These are phyloP conservation scores for Yamadazyma diddensiae DNA, from an alignment of 1,139 yeast genomes.

Conservation along the genomic window DNA sequence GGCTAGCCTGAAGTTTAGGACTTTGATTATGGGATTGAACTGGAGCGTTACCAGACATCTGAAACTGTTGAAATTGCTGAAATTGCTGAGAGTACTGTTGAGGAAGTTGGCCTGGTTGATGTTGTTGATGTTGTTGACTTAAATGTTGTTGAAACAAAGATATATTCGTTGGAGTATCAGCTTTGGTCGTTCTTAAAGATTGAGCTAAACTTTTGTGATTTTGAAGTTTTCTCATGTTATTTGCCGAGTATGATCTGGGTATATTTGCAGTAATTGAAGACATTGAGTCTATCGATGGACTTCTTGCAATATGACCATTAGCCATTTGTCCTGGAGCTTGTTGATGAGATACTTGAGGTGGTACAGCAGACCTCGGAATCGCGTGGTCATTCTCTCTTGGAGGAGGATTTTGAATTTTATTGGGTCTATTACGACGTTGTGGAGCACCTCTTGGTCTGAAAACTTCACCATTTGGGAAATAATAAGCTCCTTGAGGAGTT, in stretches of 20 bases:
- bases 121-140: slow-evolving; percentile 16
- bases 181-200: slow-evolving; percentile 24
- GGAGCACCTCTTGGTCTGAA: slow-evolving; percentile 47
- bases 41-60: slow-evolving; percentile 4
- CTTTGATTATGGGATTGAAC: too few species aligned
- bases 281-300: slow-evolving; percentile 11
- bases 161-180: slow-evolving; percentile 34
- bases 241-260: slow-evolving; percentile 20
- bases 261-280: slow-evolving; percentile 10
- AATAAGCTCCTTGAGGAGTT: slow-evolving; percentile 33
- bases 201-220: slow-evolving; percentile 24
- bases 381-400: background rate
- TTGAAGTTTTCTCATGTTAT: slow-evolving; percentile 20
- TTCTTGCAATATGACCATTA: slow-evolving; percentile 9
- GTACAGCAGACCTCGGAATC: slow-evolving; percentile 1
- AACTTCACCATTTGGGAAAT: slow-evolving; percentile 56
- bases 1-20: too few species aligned
- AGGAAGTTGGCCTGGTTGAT: slow-evolving; percentile 16
- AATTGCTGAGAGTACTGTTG: slow-evolving; percentile 16
- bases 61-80: slow-evolving; percentile 15
- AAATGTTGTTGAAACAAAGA: slow-evolving; percentile 17
- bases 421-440: slow-evolving; percentile 26
- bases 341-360: slow-evolving; percentile 1
- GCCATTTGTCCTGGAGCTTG: background rate
- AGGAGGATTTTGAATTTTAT: slow-evolving; percentile 2